Evolutionary conservation across 1,284 basidiomycete genomes (phyloP).

Genomic region (Phlebopus sp.): DNA sequence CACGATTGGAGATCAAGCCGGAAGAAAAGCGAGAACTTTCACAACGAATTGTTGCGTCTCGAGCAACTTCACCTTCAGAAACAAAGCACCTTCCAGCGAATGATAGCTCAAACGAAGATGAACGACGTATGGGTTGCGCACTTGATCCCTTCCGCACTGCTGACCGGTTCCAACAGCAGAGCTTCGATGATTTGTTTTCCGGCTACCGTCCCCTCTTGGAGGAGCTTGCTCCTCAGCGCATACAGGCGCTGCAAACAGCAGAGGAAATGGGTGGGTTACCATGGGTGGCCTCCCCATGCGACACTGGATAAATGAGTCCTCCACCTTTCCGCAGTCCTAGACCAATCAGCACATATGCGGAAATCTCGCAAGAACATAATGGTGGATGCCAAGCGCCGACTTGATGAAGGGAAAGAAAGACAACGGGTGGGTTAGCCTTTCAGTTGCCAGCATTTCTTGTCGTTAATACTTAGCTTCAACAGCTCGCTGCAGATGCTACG

Average conservation of each 20-base stretch:
- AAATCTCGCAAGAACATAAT: slow-evolving; percentile 38
- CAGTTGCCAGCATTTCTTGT: not conserved
- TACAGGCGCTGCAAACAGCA: slow-evolving; percentile 34
- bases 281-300: not conserved
- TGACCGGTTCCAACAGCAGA: slow-evolving; percentile 30
- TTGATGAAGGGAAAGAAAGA: slow-evolving; percentile 41
- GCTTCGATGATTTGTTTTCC: slow-evolving; percentile 30
- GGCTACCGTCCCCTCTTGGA: slow-evolving; percentile 34
- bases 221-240: slow-evolving; percentile 36
- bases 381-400: slow-evolving; percentile 33
- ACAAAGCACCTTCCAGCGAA: slow-evolving; percentile 6
- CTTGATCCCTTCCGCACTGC: not conserved
- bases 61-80: slow-evolving; percentile 23
- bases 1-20: not conserved
- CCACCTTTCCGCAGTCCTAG: slow-evolving; percentile 31
- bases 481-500: slow-evolving; percentile 43
- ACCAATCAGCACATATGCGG: slow-evolving; percentile 32
- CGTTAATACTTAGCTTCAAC: slow-evolving; percentile 4
- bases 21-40: slow-evolving; percentile 23
- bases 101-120: slow-evolving; percentile 9
- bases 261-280: slow-evolving; percentile 36
- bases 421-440: slow-evolving; percentile 35
- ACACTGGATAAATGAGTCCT: slow-evolving; percentile 7
- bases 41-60: slow-evolving; percentile 20
- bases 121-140: slow-evolving; percentile 19